Conservation (phyloP, 192 early-diverging fungal species). For the Geranomyces michiganensis region DNA sequence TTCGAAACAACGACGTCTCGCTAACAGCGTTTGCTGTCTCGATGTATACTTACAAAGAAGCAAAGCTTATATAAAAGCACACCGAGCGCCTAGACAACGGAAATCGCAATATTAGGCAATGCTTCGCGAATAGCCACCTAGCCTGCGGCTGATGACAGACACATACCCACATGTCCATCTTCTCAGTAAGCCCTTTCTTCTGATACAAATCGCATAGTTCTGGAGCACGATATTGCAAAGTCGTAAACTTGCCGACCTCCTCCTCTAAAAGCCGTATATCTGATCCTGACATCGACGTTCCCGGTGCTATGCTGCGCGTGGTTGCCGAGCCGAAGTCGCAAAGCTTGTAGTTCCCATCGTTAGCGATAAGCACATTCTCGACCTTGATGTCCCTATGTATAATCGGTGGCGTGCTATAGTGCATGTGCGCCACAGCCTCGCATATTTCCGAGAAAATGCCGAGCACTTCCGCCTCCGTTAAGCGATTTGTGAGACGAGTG, state of each 20-base stretch:
- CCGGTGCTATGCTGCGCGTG: conserved; percentile 53
- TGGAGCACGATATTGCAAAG: conserved; percentile 92
- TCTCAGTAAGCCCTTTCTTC: conserved; percentile 79
- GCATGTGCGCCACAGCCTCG: conserved; percentile 89
- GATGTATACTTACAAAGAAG: conserved; percentile 64
- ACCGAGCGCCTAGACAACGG: conserved; percentile 73
- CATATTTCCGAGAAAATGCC: conserved; percentile 86
- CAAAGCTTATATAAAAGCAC: conserved; percentile 95
- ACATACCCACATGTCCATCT: conserved; percentile 67
- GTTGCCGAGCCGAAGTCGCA: conserved; percentile 97
- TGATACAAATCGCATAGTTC: conserved; percentile 94
- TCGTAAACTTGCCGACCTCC: conserved; percentile 83
- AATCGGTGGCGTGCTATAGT: conserved; percentile 78
- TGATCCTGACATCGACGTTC: conserved; percentile 59
- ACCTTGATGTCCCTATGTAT: conserved; percentile 81
- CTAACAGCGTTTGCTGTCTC: background rate
- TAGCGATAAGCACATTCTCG: conserved; percentile 74
- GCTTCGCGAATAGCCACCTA: background rate
- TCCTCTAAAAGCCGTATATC: conserved; percentile 84
- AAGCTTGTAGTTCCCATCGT: conserved; percentile 74
- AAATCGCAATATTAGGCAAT: background rate
- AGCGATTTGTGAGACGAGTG: conserved; percentile 66
- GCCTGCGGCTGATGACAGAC: background rate
- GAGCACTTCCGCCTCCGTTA: conserved; percentile 84
- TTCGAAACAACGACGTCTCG: background rate